phyloP scores from a whole-genome alignment of 768 basidiomycete genomes.

The Auricularia heimuer region DNA sequence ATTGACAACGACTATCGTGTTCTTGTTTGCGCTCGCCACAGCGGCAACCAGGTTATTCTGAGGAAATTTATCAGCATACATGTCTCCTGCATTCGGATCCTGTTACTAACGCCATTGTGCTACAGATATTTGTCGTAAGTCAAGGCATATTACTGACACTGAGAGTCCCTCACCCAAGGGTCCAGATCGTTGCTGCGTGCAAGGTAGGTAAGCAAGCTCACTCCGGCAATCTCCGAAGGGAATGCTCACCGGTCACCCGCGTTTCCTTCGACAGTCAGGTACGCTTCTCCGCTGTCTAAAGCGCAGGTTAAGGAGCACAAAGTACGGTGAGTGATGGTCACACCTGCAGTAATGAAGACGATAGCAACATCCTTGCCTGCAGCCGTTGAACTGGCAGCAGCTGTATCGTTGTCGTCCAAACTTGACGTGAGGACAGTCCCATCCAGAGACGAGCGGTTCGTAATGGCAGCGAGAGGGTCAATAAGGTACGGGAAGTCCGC shows the following conservation, averaged over 20 bases:
- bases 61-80: too few relatives aligned
- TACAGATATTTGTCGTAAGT: too few relatives aligned
- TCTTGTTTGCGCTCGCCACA: conserved; percentile 58
- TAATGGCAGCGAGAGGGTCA: conserved; percentile 34
- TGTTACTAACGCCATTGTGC: conserved; percentile 34
- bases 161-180: conserved; percentile 23
- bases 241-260: conserved; percentile 32
- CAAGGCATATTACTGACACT: too few relatives aligned
- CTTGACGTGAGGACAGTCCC: conserved; percentile 36
- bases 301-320: too few relatives aligned
- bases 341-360: conserved; percentile 39
- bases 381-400: conserved; percentile 33
- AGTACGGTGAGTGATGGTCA: too few relatives aligned
- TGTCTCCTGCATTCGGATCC: too few relatives aligned
- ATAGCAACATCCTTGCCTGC: conserved; percentile 36
- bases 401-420: conserved; percentile 40
- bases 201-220: background rate
- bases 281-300: conserved; percentile 31
- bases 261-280: conserved; percentile 51
- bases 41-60: conserved; percentile 32
- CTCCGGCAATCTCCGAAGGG: background rate
- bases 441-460: conserved; percentile 26
- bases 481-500: conserved; percentile 43
- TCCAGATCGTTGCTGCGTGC: conserved; percentile 31
- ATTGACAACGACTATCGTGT: conserved; percentile 74